Base-by-base conservation (phyloP, 2,329 filamentous ascomycete species). In the Grosmannia serpens region DNA sequence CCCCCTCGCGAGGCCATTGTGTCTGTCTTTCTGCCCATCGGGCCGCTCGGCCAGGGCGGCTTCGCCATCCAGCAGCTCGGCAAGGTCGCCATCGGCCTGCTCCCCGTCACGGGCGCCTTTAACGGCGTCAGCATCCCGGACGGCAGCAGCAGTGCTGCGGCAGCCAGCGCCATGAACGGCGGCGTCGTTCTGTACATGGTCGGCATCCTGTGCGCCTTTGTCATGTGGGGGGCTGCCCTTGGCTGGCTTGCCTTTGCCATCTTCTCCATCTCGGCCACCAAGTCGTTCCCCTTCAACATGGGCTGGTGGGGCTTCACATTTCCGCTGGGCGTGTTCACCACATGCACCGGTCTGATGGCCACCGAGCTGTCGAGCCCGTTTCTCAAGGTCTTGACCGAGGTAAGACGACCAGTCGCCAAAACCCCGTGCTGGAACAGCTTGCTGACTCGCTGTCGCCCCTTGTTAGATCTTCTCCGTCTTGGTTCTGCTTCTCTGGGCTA, bases 1-100 rank as follows among this genome's bases (percentile, higher is more conserved):
- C 85, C 85, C 0, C 79, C 84, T 1, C 76, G 80, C 54, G 86
- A 87, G 65, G 80, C 84, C 51, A 80, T 86, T 22, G 82, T 86
- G 1, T 83, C 78, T 2, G 78, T 79, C 11, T 84, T 87, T 62
- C 70, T 87, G 1, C 83, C 83, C 0, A 70, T 87, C 0, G 82
- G 83, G 0, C 83, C 84, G 0, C 70, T 86, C 0, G 83, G 83
- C 0, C 80, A 84, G 67, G 83, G 83, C 24, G 81, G 79, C 22
- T 86, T 77, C 64, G 76, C 71, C 41, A 73, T 74, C 54, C 70
- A 75, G 64, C 72, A 76, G 60, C 64, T 65, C 44, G 77, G 77
- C 4, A 69, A 70, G 55, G 71, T 73, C 3, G 71, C 76, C 1
- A 57, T 68, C 7, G 59, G 62, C 2, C 35, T 73, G 2, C 69